These are phyloP conservation scores for Gossypium stocksii DNA, from an alignment of 345 rosid genomes.

Conservation along the genomic window DNA sequence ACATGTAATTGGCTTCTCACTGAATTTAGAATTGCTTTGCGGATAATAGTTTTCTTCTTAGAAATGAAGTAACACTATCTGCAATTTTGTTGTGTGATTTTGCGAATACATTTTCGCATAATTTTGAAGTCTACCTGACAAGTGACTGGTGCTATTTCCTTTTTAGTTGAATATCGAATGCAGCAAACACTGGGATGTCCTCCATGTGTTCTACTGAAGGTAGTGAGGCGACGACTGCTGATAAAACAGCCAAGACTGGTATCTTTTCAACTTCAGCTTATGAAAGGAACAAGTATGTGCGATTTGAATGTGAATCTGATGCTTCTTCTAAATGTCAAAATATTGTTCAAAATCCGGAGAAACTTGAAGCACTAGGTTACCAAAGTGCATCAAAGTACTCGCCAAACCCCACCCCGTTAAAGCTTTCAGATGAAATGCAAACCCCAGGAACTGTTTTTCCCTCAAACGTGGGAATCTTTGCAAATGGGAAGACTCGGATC, in stretches of 20 bases:
- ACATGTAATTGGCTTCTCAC: background rate
- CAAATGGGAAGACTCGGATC: conserved; percentile 48
- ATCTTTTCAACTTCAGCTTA: conserved; percentile 20
- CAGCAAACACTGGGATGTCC: conserved; percentile 23
- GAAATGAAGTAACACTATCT: background rate
- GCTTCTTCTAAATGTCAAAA: conserved; percentile 34
- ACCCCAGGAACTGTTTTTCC: conserved; percentile 93
- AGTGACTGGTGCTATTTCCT: conserved; percentile 1
- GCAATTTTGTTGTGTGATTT: background rate
- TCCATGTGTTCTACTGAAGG: conserved; percentile 38
- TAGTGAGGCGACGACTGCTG: conserved; percentile 29
- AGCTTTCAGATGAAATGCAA: conserved; percentile 88
- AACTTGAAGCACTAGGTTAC: conserved; percentile 25
- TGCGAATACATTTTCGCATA: background rate
- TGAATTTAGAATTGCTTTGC: background rate
- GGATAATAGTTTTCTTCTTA: background rate
- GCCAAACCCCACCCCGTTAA: conserved; percentile 66
- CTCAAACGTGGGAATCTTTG: conserved; percentile 39
- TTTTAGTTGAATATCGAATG: conserved; percentile 49
- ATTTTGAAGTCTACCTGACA: conserved; percentile 3
- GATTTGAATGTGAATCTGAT: conserved; percentile 48
- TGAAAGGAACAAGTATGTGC: conserved; percentile 48
- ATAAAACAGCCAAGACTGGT: conserved; percentile 23
- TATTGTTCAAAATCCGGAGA: conserved; percentile 28
- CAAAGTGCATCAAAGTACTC: conserved; percentile 33